These are phyloP conservation scores for Colletotrichum sp. DNA, from an alignment of 2,329 filamentous ascomycete genomes.

Conservation along the genomic window DNA sequence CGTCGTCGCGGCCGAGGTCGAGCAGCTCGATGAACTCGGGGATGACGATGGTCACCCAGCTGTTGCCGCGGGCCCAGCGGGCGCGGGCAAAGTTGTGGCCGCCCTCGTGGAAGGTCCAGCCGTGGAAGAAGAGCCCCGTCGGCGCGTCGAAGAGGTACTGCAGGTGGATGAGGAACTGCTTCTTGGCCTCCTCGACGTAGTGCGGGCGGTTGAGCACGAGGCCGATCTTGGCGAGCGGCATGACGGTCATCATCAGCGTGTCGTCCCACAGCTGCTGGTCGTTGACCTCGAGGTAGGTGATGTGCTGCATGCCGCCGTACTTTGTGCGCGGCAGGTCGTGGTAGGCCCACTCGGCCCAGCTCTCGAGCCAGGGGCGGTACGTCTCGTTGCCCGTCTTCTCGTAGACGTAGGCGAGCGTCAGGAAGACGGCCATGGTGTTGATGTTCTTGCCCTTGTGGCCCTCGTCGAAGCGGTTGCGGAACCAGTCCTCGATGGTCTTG, in stretches of 20 bases:
- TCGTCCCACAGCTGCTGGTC: conserved; percentile 83
- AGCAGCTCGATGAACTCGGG: conserved; percentile 81
- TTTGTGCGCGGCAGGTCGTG: conserved; percentile 75
- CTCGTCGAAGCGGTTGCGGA: conserved; percentile 68
- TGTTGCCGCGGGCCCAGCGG: conserved; percentile 66
- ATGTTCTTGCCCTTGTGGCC: conserved; percentile 84
- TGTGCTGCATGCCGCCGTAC: conserved; percentile 76
- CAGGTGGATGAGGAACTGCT: conserved; percentile 78
- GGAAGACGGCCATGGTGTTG: conserved; percentile 82
- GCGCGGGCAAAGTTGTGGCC: conserved; percentile 67
- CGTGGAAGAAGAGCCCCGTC: conserved; percentile 80
- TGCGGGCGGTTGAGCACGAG: conserved; percentile 70
- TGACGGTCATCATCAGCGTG: conserved; percentile 86
- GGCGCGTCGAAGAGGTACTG: conserved; percentile 78
- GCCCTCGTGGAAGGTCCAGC: conserved; percentile 76
- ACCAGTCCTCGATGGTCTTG: conserved; percentile 76
- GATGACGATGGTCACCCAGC: conserved; percentile 83
- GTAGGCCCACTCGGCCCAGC: conserved; percentile 85
- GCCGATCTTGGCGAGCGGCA: conserved; percentile 82
- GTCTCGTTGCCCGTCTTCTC: conserved; percentile 72
- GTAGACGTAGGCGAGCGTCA: conserved; percentile 79
- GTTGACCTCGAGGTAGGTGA: conserved; percentile 75
- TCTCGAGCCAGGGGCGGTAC: conserved; percentile 79
- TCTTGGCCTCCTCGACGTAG: conserved; percentile 79
- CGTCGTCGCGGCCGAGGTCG: conserved; percentile 65